A percentile compares a stretch with the other conserved stretches of the same genome.
These are phyloP conservation scores for Rhodomyrtus psidioides DNA, from an alignment of 441 rosid genomes.

Conservation along the genomic window DNA sequence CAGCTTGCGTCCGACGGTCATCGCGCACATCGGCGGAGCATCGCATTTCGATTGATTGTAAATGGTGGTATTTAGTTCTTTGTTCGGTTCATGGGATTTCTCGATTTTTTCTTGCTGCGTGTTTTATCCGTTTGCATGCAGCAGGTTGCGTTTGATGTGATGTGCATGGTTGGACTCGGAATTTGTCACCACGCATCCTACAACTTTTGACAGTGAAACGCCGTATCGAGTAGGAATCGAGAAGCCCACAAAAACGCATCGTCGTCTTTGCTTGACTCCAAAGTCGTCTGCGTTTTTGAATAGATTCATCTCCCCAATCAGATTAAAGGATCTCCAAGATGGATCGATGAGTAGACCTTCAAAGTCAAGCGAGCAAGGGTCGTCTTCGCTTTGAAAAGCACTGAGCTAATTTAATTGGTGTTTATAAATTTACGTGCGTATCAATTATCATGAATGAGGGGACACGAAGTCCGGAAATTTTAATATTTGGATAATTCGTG, in stretches of 20 bases:
- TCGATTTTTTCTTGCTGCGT: not conserved
- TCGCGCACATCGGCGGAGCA: not conserved
- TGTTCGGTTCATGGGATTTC: not conserved
- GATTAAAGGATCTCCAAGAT: not conserved
- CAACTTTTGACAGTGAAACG: not conserved
- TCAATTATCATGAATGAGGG: not conserved
- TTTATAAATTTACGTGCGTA: not conserved
- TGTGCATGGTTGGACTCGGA: not conserved
- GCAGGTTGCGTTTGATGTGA: not conserved
- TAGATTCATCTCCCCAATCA: not conserved
- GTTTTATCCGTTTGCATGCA: not conserved
- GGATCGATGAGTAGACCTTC: not conserved
- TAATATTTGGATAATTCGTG: not conserved
- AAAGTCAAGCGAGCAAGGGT: not conserved
- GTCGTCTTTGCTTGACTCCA: not conserved
- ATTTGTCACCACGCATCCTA: not conserved
- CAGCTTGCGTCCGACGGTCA: not conserved
- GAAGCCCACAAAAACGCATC: not conserved
- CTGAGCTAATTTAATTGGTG: not conserved
- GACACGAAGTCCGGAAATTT: accelerated
- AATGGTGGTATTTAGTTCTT: not conserved
- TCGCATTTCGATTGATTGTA: not conserved
- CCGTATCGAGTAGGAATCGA: not conserved
- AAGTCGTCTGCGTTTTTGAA: not conserved
- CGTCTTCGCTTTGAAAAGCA: not conserved